phyloP scores from a whole-genome alignment of 805 yeast species.

The Saturnispora halmiae region DNA sequence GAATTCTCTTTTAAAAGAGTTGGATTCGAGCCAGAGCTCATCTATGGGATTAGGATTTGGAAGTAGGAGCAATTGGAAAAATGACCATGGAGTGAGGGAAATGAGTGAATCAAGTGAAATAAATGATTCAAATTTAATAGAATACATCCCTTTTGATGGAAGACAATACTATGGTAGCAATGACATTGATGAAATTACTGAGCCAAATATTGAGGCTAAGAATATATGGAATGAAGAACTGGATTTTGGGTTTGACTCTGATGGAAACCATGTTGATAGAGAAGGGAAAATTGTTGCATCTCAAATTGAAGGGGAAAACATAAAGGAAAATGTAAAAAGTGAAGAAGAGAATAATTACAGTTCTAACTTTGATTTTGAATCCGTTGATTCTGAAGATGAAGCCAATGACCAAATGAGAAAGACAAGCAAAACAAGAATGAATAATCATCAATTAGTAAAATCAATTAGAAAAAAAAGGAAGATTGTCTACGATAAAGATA shows the following conservation, averaged over 20 bases:
- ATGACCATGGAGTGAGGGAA: constrained; percentile 5
- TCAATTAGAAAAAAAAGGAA: constrained; percentile 9
- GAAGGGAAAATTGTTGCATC: too few species aligned
- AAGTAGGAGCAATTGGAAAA: not conserved
- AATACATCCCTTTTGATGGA: not conserved
- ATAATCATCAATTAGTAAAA: too few species aligned
- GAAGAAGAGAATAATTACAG: not conserved
- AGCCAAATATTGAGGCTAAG: not conserved
- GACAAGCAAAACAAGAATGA: too few species aligned
- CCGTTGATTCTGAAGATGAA: not conserved
- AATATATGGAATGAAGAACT: constrained; percentile 10
- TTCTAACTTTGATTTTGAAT: not conserved
- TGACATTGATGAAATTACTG: not conserved
- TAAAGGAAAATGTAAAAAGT: not conserved
- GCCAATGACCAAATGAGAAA: not conserved
- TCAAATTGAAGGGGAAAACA: not conserved
- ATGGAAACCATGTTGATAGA: constrained; percentile 13
- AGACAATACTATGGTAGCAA: not conserved
- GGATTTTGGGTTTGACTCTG: constrained; percentile 15
- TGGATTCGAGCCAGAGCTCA: constrained; percentile 2
- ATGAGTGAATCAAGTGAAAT: constrained; percentile 2
- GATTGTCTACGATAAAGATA: constrained; percentile 14
- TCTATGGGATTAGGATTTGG: not conserved
- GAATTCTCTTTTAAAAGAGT: not conserved
- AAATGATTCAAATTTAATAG: not conserved